Conservation (phyloP, 2,329 filamentous ascomycete genomes). For the Helicocarpus griseus region DNA sequence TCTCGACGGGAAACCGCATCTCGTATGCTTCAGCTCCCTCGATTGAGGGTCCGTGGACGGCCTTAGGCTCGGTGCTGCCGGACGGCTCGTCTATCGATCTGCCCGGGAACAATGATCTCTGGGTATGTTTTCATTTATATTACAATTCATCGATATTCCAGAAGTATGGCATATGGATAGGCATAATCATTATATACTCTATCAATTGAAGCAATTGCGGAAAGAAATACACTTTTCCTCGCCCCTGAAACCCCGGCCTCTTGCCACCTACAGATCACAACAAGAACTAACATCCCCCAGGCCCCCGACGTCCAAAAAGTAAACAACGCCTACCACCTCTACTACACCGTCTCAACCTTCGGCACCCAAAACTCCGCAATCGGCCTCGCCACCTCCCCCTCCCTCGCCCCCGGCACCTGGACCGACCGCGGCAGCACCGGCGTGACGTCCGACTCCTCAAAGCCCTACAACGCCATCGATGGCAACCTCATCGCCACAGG, state of each 20-base stretch:
- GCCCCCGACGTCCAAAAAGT: slow-evolving; percentile 54
- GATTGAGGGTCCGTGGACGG: slow-evolving; percentile 43
- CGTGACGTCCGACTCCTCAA: slow-evolving; percentile 28
- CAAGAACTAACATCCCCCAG: slow-evolving; percentile 30
- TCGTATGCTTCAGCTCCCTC: slow-evolving; percentile 39
- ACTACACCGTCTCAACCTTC: slow-evolving; percentile 56
- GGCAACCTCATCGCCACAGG: slow-evolving; percentile 40
- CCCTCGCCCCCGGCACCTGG: slow-evolving; percentile 29
- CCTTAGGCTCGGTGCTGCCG: slow-evolving; percentile 38
- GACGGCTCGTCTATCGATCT: slow-evolving; percentile 38
- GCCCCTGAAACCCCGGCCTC: too few relatives aligned
- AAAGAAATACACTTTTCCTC: too few relatives aligned
- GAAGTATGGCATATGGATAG: too few relatives aligned
- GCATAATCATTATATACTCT: too few relatives aligned
- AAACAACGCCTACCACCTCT: slow-evolving; percentile 52
- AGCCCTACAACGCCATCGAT: slow-evolving; percentile 53
- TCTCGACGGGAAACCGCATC: slow-evolving; percentile 43
- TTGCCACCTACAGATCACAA: too few relatives aligned
- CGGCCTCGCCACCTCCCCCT: slow-evolving; percentile 44
- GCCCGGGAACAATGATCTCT: slow-evolving; percentile 39
- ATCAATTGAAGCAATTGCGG: too few relatives aligned
- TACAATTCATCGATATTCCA: not conserved
- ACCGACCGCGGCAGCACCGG: slow-evolving; percentile 25
- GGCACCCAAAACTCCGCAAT: slow-evolving; percentile 54
- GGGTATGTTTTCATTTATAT: slow-evolving; percentile 26